Conservation (phyloP, 768 basidiomycete genomes). For the Leccinum uliginosum region DNA sequence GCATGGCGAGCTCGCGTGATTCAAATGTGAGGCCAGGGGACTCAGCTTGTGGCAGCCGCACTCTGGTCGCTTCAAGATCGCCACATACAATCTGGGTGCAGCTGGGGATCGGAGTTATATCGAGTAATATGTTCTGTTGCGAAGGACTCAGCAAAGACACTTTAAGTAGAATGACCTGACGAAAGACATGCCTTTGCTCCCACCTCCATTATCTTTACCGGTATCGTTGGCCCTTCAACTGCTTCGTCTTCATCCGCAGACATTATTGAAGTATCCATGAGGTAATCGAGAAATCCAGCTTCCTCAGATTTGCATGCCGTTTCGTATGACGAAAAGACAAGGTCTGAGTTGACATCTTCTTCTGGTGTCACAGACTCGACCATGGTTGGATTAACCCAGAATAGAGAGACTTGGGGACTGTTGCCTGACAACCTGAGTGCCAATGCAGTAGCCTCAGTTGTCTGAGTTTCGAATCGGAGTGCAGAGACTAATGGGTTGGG, state of each 20-base stretch:
- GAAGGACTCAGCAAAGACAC: not conserved
- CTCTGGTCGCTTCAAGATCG: not conserved
- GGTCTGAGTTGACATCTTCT: not conserved
- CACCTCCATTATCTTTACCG: not conserved
- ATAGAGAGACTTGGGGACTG: not conserved
- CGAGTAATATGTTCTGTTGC: not conserved
- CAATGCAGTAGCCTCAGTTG: slow-evolving; percentile 1
- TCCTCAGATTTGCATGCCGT: not conserved
- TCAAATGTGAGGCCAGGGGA: slow-evolving; percentile 7
- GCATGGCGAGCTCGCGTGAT: slow-evolving; percentile 2
- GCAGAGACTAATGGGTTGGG: slow-evolving; percentile 12
- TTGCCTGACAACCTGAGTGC: not conserved
- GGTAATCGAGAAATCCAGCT: slow-evolving; percentile 1
- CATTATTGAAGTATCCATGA: not conserved
- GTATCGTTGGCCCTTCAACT: not conserved
- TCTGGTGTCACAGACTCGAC: not conserved
- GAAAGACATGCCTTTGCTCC: not conserved
- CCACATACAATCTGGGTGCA: not conserved
- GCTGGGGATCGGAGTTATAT: not conserved
- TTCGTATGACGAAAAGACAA: not conserved
- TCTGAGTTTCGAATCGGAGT: slow-evolving; percentile 6
- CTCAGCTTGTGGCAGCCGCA: not conserved
- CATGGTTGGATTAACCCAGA: not conserved
- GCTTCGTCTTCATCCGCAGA: not conserved
- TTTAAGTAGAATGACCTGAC: not conserved